phyloP scores from a whole-genome alignment of 2,329 filamentous ascomycete genomes.

The Talaromyces sp. region DNA sequence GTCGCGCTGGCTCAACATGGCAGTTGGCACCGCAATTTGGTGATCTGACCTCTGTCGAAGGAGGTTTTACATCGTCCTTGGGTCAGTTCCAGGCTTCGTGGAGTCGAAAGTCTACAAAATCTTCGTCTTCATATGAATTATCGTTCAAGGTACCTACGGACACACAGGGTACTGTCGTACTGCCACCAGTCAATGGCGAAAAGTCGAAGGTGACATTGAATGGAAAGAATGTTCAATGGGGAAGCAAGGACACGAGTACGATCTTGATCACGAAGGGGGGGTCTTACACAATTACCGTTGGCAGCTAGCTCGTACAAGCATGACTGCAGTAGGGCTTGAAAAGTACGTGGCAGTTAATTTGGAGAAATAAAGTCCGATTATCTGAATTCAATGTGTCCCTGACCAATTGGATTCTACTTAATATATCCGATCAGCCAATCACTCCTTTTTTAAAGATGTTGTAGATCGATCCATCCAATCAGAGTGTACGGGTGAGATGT shows the following conservation, averaged over 20 bases:
- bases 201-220: conserved; percentile 10
- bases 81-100: conserved; percentile 38
- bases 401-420: too few species aligned
- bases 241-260: neutral
- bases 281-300: conserved; percentile 8
- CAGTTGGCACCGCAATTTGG: conserved; percentile 44
- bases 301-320: neutral
- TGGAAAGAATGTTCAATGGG: conserved; percentile 10
- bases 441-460: neutral
- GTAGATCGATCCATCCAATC: neutral
- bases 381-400: neutral
- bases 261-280: conserved; percentile 14
- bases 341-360: neutral
- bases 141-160: conserved; percentile 14
- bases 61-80: conserved; percentile 46
- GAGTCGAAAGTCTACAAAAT: neutral
- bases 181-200: conserved; percentile 7
- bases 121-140: conserved; percentile 14
- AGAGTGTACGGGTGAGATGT: neutral
- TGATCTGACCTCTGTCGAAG: conserved; percentile 42
- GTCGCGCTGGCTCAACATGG: conserved; percentile 42
- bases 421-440: neutral
- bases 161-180: conserved; percentile 13
- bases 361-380: neutral
- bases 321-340: neutral